Conservation (phyloP, 257 asterid genomes). For the Linderniella brevidens region DNA sequence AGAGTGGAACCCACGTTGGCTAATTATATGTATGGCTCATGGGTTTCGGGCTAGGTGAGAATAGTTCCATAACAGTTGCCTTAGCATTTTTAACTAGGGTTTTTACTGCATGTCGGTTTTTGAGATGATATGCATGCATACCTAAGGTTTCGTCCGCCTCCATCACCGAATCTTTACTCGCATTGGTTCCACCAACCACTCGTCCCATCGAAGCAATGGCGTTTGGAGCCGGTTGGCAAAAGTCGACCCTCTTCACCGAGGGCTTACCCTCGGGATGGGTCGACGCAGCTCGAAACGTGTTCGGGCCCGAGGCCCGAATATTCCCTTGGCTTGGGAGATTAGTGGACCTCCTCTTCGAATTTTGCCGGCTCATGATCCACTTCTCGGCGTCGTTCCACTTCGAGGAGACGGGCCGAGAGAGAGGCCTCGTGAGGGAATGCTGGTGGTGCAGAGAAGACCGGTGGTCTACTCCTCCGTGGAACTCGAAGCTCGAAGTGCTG, state of each 20-base stretch:
- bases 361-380: constrained; percentile 81
- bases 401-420: constrained; percentile 67
- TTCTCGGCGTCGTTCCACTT: constrained; percentile 97
- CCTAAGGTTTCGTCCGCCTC: too few species aligned
- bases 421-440: constrained; percentile 34
- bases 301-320: constrained; percentile 17
- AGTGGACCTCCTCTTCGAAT: constrained; percentile 24
- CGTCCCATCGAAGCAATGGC: constrained; percentile 17
- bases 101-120: too few species aligned
- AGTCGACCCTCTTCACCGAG: constrained; percentile 60
- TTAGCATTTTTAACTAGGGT: too few species aligned
- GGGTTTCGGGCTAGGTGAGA: too few species aligned
- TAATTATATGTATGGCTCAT: too few species aligned
- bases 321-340: constrained; percentile 26
- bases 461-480: constrained; percentile 63
- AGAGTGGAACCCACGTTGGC: too few species aligned
- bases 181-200: constrained; percentile 16
- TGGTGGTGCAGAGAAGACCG: constrained; percentile 28
- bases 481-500: constrained; percentile 93
- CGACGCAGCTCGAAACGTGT: constrained; percentile 38
- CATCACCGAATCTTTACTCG: too few species aligned
- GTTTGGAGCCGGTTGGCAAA: constrained; percentile 45
- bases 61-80: too few species aligned
- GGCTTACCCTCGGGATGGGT: constrained; percentile 28
- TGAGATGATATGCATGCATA: too few species aligned